These are phyloP conservation scores for Anisodus acutangulus DNA, from an alignment of 257 asterid genomes.

Conservation along the genomic window DNA sequence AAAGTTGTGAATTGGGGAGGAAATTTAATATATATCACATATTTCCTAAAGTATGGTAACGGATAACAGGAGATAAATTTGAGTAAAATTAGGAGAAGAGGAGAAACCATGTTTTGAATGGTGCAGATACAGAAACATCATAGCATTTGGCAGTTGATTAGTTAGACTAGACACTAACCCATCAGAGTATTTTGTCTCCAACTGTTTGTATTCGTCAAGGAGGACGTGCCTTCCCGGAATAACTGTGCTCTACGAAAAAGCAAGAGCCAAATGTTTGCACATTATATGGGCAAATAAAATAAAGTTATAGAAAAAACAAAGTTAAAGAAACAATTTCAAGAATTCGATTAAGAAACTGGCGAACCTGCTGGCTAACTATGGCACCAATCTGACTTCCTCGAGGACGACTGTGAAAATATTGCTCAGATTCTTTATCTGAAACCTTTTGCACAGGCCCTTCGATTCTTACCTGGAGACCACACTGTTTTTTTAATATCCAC, in stretches of 20 bases:
- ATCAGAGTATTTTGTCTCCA: slow-evolving; percentile 48
- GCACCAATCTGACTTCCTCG: slow-evolving; percentile 59
- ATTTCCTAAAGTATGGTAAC: background rate
- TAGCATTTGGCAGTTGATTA: slow-evolving; percentile 7
- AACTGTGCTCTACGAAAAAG: slow-evolving; percentile 44
- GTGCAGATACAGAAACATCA: slow-evolving; percentile 19
- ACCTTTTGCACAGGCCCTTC: slow-evolving; percentile 60
- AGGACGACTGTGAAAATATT: slow-evolving; percentile 57
- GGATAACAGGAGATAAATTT: background rate
- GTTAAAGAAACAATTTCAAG: background rate
- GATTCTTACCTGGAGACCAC: slow-evolving; percentile 50
- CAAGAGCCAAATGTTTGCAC: background rate
- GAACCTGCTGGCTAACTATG: slow-evolving; percentile 52
- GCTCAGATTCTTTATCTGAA: slow-evolving; percentile 55
- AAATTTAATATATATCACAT: background rate
- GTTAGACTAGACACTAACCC: slow-evolving; percentile 41
- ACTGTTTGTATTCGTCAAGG: slow-evolving; percentile 38
- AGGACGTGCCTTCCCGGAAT: slow-evolving; percentile 48
- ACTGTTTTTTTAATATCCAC: slow-evolving; percentile 20
- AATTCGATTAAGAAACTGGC: background rate
- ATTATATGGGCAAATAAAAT: background rate
- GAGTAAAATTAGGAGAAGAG: background rate
- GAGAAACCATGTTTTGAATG: slow-evolving; percentile 17
- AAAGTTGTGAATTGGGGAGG: slow-evolving; percentile 17
- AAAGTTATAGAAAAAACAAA: background rate